phyloP scores from a whole-genome alignment of 768 basidiomycete genomes.

The Cystoderma amianthinum region DNA sequence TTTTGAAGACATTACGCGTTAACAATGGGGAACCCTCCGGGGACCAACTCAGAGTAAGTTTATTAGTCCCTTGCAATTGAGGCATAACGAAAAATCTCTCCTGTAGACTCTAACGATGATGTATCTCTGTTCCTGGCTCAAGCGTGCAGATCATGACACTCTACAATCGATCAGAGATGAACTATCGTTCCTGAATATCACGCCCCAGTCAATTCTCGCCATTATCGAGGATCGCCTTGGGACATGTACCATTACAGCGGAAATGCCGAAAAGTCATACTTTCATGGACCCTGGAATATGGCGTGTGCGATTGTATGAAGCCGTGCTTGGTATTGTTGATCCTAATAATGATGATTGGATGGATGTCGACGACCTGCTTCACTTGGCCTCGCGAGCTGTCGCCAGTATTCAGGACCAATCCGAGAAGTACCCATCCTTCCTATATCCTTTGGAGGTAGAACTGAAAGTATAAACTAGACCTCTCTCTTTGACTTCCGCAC shows the following conservation, averaged over 20 bases:
- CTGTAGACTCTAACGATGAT: slow-evolving; percentile 10
- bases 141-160: slow-evolving; percentile 12
- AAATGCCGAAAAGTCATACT: too few relatives aligned
- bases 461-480: slow-evolving; percentile 20
- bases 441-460: neutral
- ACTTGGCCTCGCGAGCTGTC: slow-evolving; percentile 37
- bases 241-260: too few relatives aligned
- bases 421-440: slow-evolving; percentile 24
- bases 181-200: slow-evolving; percentile 10
- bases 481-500: slow-evolving; percentile 20
- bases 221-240: slow-evolving; percentile 7
- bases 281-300: slow-evolving; percentile 17
- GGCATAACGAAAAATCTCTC: neutral
- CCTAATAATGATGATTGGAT: slow-evolving; percentile 47
- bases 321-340: slow-evolving; percentile 31
- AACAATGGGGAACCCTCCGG: slow-evolving; percentile 28
- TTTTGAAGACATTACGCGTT: slow-evolving; percentile 29
- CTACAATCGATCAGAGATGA: slow-evolving; percentile 13
- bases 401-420: slow-evolving; percentile 37
- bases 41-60: slow-evolving; percentile 22
- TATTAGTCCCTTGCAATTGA: neutral
- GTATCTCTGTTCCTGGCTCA: slow-evolving; percentile 18
- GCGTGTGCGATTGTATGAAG: slow-evolving; percentile 22
- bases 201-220: slow-evolving; percentile 8
- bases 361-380: slow-evolving; percentile 45